phyloP scores from a whole-genome alignment of 495 filamentous ascomycete genomes.

The Aspergillus incahuasiensis region DNA sequence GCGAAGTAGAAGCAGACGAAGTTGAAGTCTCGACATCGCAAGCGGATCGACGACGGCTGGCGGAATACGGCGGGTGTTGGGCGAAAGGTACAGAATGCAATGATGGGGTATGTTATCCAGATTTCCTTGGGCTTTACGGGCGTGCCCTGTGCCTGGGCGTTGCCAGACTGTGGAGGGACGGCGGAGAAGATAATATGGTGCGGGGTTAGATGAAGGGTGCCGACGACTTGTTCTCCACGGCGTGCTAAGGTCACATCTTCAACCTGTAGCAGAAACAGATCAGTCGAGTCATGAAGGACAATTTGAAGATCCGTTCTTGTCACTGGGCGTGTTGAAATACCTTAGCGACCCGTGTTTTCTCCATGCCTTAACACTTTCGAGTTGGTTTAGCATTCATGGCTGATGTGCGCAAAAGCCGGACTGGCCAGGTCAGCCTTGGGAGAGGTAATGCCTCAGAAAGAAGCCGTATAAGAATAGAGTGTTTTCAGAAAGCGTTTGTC shows the following conservation, averaged over 20 bases:
- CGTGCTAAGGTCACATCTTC: conserved; percentile 61
- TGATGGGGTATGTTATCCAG: conserved; percentile 93
- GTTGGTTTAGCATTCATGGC: conserved; percentile 37
- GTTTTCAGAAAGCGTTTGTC: background rate
- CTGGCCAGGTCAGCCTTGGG: background rate
- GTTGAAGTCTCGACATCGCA: conserved; percentile 88
- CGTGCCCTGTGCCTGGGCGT: conserved; percentile 30
- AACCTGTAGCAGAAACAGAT: conserved; percentile 34
- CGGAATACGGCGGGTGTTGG: conserved; percentile 66
- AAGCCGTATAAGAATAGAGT: background rate
- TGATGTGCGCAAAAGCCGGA: conserved; percentile 9
- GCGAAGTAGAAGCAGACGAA: conserved; percentile 88
- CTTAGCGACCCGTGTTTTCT: conserved; percentile 55
- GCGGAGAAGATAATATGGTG: conserved; percentile 63
- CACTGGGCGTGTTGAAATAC: conserved; percentile 21
- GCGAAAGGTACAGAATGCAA: conserved; percentile 67
- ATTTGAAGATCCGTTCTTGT: background rate
- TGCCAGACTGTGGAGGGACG: conserved; percentile 34
- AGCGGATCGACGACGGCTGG: conserved; percentile 73
- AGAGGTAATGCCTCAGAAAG: background rate
- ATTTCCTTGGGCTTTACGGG: conserved; percentile 60
- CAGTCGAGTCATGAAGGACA: background rate
- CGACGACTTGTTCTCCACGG: conserved; percentile 54
- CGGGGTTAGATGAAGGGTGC: conserved; percentile 59
- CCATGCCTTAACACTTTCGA: conserved; percentile 44